Conservation (phyloP, 2,329 filamentous ascomycete genomes). For the Geosmithia putterillii region DNA sequence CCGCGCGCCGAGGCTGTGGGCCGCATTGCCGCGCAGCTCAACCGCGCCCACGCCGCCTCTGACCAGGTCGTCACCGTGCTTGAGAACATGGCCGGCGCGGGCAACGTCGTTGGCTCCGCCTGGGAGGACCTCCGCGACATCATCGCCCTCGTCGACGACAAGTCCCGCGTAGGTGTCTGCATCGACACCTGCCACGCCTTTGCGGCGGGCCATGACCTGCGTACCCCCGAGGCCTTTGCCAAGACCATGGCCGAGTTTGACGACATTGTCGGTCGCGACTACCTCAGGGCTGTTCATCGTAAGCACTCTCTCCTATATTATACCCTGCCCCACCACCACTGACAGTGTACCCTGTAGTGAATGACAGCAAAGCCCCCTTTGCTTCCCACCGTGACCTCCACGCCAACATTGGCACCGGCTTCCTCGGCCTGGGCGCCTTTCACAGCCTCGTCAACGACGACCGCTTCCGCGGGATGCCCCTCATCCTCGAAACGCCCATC, state of each 20-base stretch:
- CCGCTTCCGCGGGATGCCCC: conserved; percentile 65
- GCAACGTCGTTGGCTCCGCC: conserved; percentile 73
- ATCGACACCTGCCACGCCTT: conserved; percentile 96
- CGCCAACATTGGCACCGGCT: conserved; percentile 93
- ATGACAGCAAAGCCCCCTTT: conserved; percentile 89
- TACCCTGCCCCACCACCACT: no score
- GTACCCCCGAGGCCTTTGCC: conserved; percentile 60
- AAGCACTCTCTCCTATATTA: conserved; percentile 8
- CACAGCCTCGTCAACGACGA: conserved; percentile 80
- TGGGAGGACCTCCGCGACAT: conserved; percentile 83
- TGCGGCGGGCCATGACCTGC: conserved; percentile 83
- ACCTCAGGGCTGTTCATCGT: conserved; percentile 71
- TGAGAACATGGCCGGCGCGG: conserved; percentile 90
- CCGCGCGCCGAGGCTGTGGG: conserved; percentile 57
- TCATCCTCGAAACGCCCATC: conserved; percentile 95
- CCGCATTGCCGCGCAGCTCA: conserved; percentile 73
- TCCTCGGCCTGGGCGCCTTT: conserved; percentile 80
- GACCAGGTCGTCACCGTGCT: conserved; percentile 68
- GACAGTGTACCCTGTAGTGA: no score
- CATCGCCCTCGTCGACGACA: conserved; percentile 68
- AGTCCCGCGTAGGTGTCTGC: conserved; percentile 79
- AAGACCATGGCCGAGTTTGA: conserved; percentile 68
- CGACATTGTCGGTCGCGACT: conserved; percentile 60
- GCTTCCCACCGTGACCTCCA: conserved; percentile 76
- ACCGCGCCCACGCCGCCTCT: conserved; percentile 68